These are phyloP conservation scores for Camptophora hylomeconis DNA, from an alignment of 2,329 filamentous ascomycete genomes.

Conservation along the genomic window DNA sequence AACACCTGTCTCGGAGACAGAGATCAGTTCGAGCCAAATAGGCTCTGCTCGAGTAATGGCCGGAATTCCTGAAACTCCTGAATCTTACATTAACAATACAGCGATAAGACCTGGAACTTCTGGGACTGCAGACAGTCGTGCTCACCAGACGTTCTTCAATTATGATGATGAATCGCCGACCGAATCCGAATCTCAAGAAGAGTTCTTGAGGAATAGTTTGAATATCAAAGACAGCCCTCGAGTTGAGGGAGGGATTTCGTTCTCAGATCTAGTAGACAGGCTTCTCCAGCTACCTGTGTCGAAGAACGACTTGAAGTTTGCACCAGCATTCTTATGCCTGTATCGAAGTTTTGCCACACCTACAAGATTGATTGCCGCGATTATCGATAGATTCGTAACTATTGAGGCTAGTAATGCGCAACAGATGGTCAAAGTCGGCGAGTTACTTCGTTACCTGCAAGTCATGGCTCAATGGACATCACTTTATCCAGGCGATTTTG, in stretches of 20 bases:
- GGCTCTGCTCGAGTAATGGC: conserved; percentile 5
- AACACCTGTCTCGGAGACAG: conserved; percentile 15
- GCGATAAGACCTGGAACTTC: conserved; percentile 13
- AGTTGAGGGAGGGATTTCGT: conserved; percentile 27
- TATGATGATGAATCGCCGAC: conserved; percentile 17
- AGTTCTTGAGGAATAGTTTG: conserved; percentile 4
- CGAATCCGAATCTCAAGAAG: conserved; percentile 5
- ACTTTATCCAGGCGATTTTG: conserved; percentile 86
- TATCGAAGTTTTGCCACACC: conserved; percentile 91
- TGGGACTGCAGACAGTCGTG: conserved; percentile 12
- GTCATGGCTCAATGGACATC: conserved; percentile 82
- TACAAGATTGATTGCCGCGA: conserved; percentile 59
- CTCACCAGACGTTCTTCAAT: conserved; percentile 18
- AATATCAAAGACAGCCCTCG: conserved; percentile 20
- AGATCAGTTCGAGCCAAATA: conserved; percentile 8
- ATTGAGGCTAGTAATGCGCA: conserved; percentile 61
- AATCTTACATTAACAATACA: conserved; percentile 14
- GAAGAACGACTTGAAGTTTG: conserved; percentile 79
- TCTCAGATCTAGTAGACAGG: conserved; percentile 71
- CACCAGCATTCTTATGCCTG: conserved; percentile 75
- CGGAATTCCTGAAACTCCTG: conserved; percentile 14
- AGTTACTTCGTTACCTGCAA: conserved; percentile 71
- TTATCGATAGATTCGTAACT: conserved; percentile 49
- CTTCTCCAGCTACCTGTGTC: conserved; percentile 70
- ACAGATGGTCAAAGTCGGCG: conserved; percentile 63